Evolutionary conservation across 495 filamentous ascomycete species (phyloP), one percentile per base, ranked within the genome.

Genomic region (Mytilinidion resinicola): DNA sequence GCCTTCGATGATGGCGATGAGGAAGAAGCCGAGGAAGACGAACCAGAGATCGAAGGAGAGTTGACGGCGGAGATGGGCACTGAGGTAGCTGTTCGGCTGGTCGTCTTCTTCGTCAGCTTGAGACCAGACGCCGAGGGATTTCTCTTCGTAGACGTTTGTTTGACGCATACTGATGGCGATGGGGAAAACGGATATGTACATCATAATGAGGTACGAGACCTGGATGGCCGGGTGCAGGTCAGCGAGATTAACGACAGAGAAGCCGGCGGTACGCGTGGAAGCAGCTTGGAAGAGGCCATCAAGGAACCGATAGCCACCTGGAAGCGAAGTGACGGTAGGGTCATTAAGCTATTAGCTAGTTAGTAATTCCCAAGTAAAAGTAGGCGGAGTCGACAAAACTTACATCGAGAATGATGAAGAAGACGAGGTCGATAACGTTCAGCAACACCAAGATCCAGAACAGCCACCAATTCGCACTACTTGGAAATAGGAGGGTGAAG

Each of bases 121-220:
- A 17, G 9, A 25, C 51, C 57, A 96, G 19, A 97, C 81, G 1
- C 92, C 92, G 9, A 97, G 80, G 53, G 88, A 91, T 65, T 87
- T 87, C 69, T 97, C 92, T 71, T 97, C 92, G 76, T 97, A 97
- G 9, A 96, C 91, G 70, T 97, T 97, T 37, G 92, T 96, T 51
- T 89, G 81, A 56, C 92, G 87, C 65, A 96, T 83, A 30, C 87
- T 92, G 56, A 97, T 96, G 60, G 92, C 92, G 64, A 96, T 92
- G 25, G 92, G 92, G 65, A 95, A 90, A 41, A 96, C 89, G 47
- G 92, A 96, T 60, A 97, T 97, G 70, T 97, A 97, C 92, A 97
- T 97, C 92, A 97, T 97, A 72, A 97, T 84, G 72, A 96, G 72
- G 75, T 96, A 96, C 15, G 90, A 96, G 4, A 93, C 88, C 67